phyloP scores from a whole-genome alignment of 73 alveolate genomes.

The Loxodes magnus region DNA sequence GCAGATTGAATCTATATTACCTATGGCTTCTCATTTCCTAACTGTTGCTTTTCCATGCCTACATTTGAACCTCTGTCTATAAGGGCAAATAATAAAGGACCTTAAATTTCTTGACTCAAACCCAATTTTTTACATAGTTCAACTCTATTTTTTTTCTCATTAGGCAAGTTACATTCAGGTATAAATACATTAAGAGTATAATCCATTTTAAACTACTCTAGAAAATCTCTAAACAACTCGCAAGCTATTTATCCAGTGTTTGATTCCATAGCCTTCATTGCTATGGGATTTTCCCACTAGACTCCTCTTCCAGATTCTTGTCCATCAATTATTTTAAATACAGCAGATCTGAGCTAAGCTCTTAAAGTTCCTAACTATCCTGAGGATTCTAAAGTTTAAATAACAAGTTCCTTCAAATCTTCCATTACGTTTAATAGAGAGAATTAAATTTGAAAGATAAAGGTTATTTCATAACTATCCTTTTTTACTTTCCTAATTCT shows the following conservation, averaged over 20 bases:
- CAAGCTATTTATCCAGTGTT: conserved; percentile 6
- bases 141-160: too few relatives aligned
- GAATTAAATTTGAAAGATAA: too few relatives aligned
- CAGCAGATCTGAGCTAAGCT: conserved; percentile 9
- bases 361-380: conserved; percentile 3
- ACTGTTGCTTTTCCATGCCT: too few relatives aligned
- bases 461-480: too few relatives aligned
- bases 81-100: too few relatives aligned
- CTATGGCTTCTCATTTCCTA: too few relatives aligned
- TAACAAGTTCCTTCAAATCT: conserved; percentile 7
- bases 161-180: conserved; percentile 9
- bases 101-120: too few relatives aligned
- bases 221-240: conserved; percentile 5
- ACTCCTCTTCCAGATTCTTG: conserved; percentile 5
- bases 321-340: conserved; percentile 6
- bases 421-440: conserved; percentile 13
- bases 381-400: conserved; percentile 7
- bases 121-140: too few relatives aligned
- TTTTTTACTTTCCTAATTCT: too few relatives aligned
- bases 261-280: background rate
- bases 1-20: too few relatives aligned
- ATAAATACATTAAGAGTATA: conserved; percentile 5
- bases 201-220: conserved; percentile 11
- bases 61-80: too few relatives aligned
- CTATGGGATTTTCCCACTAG: conserved; percentile 8